These are phyloP conservation scores for Vigna nakashimae DNA, from an alignment of 306 rosid genomes.

Conservation along the genomic window DNA sequence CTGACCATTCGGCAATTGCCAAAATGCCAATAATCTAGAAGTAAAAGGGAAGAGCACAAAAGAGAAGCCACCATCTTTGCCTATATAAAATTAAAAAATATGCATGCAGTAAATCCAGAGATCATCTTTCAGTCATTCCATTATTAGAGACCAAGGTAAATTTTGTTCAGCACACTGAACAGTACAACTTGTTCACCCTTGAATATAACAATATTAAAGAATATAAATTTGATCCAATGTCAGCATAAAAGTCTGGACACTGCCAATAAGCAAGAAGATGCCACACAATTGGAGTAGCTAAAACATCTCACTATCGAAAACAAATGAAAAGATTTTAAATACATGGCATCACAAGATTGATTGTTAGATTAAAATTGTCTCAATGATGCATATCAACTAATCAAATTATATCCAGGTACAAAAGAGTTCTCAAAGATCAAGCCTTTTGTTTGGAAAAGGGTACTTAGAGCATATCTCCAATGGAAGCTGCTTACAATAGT, in stretches of 20 bases:
- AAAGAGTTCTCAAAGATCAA: too few species aligned
- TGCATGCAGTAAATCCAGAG: conserved; percentile 22
- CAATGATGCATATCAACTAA: background rate
- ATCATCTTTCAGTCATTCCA: conserved; percentile 5
- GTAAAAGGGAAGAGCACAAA: background rate
- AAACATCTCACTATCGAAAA: conserved; percentile 12
- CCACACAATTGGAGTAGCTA: conserved; percentile 12
- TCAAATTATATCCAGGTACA: background rate
- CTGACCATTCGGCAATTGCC: conserved; percentile 12
- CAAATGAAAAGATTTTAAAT: background rate
- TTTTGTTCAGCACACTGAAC: conserved; percentile 18
- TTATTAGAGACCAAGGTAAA: conserved; percentile 20
- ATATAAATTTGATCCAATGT: background rate
- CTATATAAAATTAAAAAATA: background rate
- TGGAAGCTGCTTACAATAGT: too few species aligned
- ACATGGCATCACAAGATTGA: background rate
- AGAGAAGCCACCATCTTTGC: background rate
- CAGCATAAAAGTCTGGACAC: background rate
- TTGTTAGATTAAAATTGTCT: conserved; percentile 23
- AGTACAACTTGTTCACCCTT: conserved; percentile 8
- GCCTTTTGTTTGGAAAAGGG: too few species aligned
- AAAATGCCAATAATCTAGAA: conserved; percentile 35
- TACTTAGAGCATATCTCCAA: too few species aligned
- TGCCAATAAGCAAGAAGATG: conserved; percentile 12
- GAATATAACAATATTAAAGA: conserved; percentile 6